Evolutionary conservation across 2,329 filamentous ascomycete species (phyloP), one percentile per base, ranked within the genome.

Genomic region (Cytospora leucostoma): DNA sequence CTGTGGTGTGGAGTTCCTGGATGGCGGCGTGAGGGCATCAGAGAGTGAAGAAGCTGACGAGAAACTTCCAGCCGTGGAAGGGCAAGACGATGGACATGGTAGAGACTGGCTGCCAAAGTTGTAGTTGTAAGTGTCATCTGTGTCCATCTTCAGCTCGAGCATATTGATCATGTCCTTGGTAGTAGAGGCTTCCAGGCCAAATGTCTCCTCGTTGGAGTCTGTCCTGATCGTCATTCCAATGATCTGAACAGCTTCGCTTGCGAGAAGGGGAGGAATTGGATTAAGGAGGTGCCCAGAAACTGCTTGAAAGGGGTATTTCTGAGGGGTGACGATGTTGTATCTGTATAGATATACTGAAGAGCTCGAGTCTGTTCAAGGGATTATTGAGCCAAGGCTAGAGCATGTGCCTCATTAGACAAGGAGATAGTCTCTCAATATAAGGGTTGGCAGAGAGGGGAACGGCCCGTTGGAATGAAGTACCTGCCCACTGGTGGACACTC

Each of bases 391-490:
- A 35, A 57, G 47, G 55, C 51, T 55, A 34, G 33, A 27, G 40
- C 32, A 44, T 55, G 51, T 35, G 44, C 33, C 44, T 55, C 44
- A 27, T 53, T 59, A 54, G 60, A 37, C 56, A 65, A 57, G 61
- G 52, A 63, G 50, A 51, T 58, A 51, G 55, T 59, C 32, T 49
- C 51, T 27, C 44, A 61, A 57, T 65, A 65, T 65, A 65, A 63
- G 56, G 44, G 50, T 38, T 27, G 56, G 35, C 50, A 21, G 38
- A 49, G 19, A 60, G 56, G 52, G 56, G 60, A 47, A 61, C 60
- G 61, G 64, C 64, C 56, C 64, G 34, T 63, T 60, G 64, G 64
- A 65, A 65, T 65, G 64, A 21, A 51, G 61, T 63, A 38, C 56
- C 60, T 60, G 61, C 56, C 63, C 64, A 59, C 57, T 38, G 56